A percentile compares a stretch with the other conserved stretches of the same genome.
phyloP scores from a whole-genome alignment of 2,329 filamentous ascomycete species.

The Macrophomina phaseolina region DNA sequence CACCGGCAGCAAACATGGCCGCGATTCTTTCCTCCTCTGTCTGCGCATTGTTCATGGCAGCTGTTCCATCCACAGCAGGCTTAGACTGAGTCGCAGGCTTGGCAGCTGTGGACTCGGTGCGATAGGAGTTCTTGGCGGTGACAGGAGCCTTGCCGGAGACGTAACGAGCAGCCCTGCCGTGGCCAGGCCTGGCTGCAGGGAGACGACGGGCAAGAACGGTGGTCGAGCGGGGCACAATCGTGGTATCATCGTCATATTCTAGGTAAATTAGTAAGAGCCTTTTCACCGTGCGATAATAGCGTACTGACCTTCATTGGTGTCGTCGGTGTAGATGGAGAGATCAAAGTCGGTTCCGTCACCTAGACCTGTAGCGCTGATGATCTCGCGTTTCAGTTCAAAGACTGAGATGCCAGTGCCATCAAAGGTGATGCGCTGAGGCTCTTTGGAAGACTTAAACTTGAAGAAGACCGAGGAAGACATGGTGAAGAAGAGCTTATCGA shows the following conservation, averaged over 20 bases:
- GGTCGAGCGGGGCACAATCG: constrained; percentile 94
- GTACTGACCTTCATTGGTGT: constrained; percentile 82
- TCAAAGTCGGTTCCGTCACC: constrained; percentile 97
- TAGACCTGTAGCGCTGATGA: constrained; percentile 90
- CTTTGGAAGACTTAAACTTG: constrained; percentile 99
- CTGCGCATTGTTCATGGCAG: constrained; percentile 76
- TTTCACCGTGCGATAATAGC: not conserved
- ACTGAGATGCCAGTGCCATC: constrained; percentile 98
- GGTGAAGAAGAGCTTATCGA: constrained; percentile 19
- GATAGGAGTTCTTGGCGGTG: constrained; percentile 79
- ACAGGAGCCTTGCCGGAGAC: constrained; percentile 95
- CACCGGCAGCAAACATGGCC: constrained; percentile 88
- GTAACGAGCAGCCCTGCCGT: constrained; percentile 90
- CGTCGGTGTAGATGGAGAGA: constrained; percentile 90
- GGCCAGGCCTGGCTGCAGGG: constrained; percentile 82
- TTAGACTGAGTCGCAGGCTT: constrained; percentile 55
- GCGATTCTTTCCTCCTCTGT: constrained; percentile 94
- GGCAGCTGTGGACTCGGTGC: constrained; percentile 63
- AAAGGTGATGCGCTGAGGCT: constrained; percentile 91
- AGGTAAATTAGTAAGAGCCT: constrained; percentile 21
- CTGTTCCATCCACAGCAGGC: constrained; percentile 59
- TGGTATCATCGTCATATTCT: constrained; percentile 98
- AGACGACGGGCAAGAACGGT: constrained; percentile 88
- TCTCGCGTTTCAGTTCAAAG: constrained; percentile 98
- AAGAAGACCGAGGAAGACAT: constrained; percentile 99